These are phyloP conservation scores for Funneliformis caledonium DNA, from an alignment of 371 early-diverging fungal species.

Conservation along the genomic window DNA sequence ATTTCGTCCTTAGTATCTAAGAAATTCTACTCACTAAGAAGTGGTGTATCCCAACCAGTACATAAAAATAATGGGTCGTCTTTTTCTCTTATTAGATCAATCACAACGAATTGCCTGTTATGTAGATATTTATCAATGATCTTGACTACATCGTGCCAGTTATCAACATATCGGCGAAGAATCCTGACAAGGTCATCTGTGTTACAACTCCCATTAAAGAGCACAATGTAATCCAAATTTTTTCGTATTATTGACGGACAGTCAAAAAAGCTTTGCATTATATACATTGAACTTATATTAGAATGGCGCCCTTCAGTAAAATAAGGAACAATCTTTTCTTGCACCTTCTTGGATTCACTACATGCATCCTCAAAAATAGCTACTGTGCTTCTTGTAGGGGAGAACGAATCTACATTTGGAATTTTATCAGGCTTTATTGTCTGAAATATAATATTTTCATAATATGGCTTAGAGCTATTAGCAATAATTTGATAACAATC, in stretches of 20 bases:
- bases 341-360: constrained; percentile 10
- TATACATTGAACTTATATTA: constrained; percentile 37
- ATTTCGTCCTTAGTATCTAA: too few species aligned
- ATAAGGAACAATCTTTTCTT: constrained; percentile 39
- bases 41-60: constrained; percentile 1
- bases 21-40: too few species aligned
- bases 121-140: constrained; percentile 30
- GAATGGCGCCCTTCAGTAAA: constrained; percentile 30
- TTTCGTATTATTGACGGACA: background rate
- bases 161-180: constrained; percentile 2
- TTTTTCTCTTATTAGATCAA: constrained; percentile 13
- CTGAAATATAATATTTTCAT: constrained; percentile 30
- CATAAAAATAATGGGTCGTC: constrained; percentile 4
- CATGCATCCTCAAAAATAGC: constrained; percentile 33
- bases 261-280: constrained; percentile 18
- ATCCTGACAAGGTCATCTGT: constrained; percentile 6
- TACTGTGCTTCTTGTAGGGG: constrained; percentile 32
- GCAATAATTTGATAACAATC: background rate
- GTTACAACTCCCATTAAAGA: background rate
- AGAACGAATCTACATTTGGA: constrained; percentile 32
- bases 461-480: constrained; percentile 27
- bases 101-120: constrained; percentile 17
- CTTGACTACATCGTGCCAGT: constrained; percentile 22
- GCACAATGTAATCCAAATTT: constrained; percentile 21
- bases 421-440: constrained; percentile 34